These are phyloP conservation scores for Mycena capillaripes DNA, from an alignment of 768 basidiomycete species.

Conservation along the genomic window DNA sequence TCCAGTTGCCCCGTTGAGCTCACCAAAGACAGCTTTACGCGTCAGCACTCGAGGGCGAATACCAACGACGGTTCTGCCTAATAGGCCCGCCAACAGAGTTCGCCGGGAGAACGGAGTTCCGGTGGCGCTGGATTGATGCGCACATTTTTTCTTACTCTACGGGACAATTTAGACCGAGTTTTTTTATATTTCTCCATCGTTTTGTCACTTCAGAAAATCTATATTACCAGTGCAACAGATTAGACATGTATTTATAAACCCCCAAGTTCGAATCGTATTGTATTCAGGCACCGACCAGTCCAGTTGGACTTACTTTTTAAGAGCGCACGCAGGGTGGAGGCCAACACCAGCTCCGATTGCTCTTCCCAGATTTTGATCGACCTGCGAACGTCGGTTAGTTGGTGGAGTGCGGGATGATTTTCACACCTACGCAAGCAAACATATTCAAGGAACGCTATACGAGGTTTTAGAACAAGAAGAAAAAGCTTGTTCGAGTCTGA, in stretches of 20 bases:
- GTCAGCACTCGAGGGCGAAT: neutral
- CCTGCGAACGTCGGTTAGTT: neutral
- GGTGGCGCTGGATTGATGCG: neutral
- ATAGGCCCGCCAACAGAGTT: neutral
- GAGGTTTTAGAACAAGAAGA: neutral
- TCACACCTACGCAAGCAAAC: slow-evolving; percentile 32
- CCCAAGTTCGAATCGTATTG: neutral
- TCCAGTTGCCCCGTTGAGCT: neutral
- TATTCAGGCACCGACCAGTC: neutral
- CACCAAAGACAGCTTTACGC: neutral
- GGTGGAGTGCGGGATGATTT: neutral
- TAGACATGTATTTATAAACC: too few species aligned
- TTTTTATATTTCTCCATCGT: neutral
- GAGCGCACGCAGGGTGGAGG: neutral
- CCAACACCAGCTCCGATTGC: slow-evolving; percentile 24
- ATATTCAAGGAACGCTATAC: slow-evolving; percentile 33
- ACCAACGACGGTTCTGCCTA: neutral
- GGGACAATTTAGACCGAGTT: neutral
- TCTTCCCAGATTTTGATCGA: slow-evolving; percentile 14
- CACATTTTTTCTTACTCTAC: neutral
- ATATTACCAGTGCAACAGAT: neutral
- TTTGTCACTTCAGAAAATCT: neutral
- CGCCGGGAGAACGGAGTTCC: neutral
- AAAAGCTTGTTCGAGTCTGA: neutral
- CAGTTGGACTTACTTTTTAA: neutral